These are phyloP conservation scores for sunflower (Helianthus annuus) DNA, from an alignment of 129 eudicot species.

Conservation along the genomic window HanXRQr2.0-SUNRISE NC_035444.2:69626869-69627368, in stretches of 20 bases:
- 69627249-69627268: constrained; percentile 11
- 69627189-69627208: constrained; percentile 28
- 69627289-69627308: constrained; percentile 22
- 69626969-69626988: background rate
- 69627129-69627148: constrained; percentile 25
- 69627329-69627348: background rate
- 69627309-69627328: background rate
- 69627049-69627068: constrained; percentile 33
- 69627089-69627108: constrained; percentile 29
- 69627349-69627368: background rate
- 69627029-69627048: constrained; percentile 36
- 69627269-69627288: constrained; percentile 9
- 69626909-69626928: no score
- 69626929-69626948: no score
- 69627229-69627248: background rate
- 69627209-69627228: background rate
- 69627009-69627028: constrained; percentile 29
- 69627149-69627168: constrained; percentile 34
- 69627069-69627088: constrained; percentile 29
- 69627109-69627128: constrained; percentile 35
- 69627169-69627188: constrained; percentile 27
- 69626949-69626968: background rate
- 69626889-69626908: no score
- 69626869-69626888: no score
- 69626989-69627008: constrained; percentile 29